phyloP scores from a whole-genome alignment of 352 stramenopile genomes.

The Pythium utonaiense region DNA sequence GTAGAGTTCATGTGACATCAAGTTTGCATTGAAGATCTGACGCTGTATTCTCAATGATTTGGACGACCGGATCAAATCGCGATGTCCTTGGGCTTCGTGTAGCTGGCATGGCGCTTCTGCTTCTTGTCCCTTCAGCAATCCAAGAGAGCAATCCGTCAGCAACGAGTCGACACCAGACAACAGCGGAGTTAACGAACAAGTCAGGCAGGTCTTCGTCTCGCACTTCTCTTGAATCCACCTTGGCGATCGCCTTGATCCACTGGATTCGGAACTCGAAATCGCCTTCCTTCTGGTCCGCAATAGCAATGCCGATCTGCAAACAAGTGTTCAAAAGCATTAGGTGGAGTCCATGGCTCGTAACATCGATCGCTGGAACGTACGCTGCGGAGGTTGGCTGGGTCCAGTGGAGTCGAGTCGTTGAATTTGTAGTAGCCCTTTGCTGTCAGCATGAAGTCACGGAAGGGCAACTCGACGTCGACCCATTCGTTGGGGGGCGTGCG shows the following conservation, averaged over 20 bases:
- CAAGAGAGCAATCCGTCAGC: neutral
- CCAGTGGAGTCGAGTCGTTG: slow-evolving; percentile 66
- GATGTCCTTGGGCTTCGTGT: slow-evolving; percentile 60
- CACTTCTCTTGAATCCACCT: slow-evolving; percentile 44
- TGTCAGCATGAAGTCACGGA: slow-evolving; percentile 77
- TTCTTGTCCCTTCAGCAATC: slow-evolving; percentile 27
- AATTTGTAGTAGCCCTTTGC: slow-evolving; percentile 82
- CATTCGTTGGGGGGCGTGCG: slow-evolving; percentile 74
- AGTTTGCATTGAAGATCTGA: slow-evolving; percentile 17
- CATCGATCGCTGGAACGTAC: too few relatives aligned
- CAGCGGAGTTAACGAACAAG: neutral
- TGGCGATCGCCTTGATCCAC: slow-evolving; percentile 82
- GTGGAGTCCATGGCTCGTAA: too few relatives aligned
- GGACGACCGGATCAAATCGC: slow-evolving; percentile 33
- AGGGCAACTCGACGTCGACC: slow-evolving; percentile 81
- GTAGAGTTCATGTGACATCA: slow-evolving; percentile 21
- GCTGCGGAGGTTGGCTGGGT: slow-evolving; percentile 72
- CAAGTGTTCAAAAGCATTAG: neutral
- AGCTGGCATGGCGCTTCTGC: slow-evolving; percentile 31
- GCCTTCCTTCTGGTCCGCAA: slow-evolving; percentile 83
- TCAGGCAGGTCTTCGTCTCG: slow-evolving; percentile 23
- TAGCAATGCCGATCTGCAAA: slow-evolving; percentile 72
- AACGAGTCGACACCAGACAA: neutral
- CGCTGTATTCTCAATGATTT: neutral
- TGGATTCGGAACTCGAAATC: slow-evolving; percentile 81